Evolutionary conservation across 805 yeast species (phyloP).

Genomic region (Cyberlindnera xishuangbannaensis): DNA sequence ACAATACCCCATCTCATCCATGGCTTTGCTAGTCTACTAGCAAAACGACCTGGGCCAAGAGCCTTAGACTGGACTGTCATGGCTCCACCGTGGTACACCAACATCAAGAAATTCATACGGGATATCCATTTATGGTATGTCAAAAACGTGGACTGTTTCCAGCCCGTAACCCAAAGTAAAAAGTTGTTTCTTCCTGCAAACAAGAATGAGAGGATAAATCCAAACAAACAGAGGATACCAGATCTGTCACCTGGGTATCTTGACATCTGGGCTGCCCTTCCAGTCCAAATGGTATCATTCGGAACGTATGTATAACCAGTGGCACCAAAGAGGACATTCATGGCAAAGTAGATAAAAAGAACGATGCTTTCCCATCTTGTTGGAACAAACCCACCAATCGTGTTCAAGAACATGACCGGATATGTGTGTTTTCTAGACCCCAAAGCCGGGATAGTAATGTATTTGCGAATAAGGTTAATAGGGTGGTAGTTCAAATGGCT

Average conservation of each 20-base stretch:
- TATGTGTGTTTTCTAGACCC: constrained; percentile 16
- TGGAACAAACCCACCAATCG: constrained; percentile 22
- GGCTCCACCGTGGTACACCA: constrained; percentile 19
- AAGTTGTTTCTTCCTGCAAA: constrained; percentile 74
- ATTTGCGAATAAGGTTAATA: constrained; percentile 14
- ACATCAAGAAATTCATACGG: constrained; percentile 32
- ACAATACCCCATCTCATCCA: constrained; percentile 23
- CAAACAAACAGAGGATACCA: constrained; percentile 24
- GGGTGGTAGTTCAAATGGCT: constrained; percentile 13
- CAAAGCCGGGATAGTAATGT: constrained; percentile 15
- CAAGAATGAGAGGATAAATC: constrained; percentile 48
- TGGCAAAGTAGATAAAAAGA: constrained; percentile 29
- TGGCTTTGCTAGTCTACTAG: background rate
- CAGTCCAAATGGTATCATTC: constrained; percentile 18
- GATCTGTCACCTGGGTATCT: constrained; percentile 26
- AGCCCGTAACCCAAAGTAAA: constrained; percentile 54
- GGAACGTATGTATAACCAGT: constrained; percentile 15
- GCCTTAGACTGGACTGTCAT: constrained; percentile 18
- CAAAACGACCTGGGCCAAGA: constrained; percentile 5
- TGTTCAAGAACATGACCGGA: constrained; percentile 11
- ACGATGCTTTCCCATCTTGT: constrained; percentile 25
- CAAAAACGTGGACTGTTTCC: constrained; percentile 59
- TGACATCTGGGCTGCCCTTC: constrained; percentile 14
- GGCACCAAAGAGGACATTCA: constrained; percentile 13
- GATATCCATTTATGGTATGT: constrained; percentile 63